Conservation (phyloP, 495 filamentous ascomycete species). For the Cenococcum geophilum region DNA sequence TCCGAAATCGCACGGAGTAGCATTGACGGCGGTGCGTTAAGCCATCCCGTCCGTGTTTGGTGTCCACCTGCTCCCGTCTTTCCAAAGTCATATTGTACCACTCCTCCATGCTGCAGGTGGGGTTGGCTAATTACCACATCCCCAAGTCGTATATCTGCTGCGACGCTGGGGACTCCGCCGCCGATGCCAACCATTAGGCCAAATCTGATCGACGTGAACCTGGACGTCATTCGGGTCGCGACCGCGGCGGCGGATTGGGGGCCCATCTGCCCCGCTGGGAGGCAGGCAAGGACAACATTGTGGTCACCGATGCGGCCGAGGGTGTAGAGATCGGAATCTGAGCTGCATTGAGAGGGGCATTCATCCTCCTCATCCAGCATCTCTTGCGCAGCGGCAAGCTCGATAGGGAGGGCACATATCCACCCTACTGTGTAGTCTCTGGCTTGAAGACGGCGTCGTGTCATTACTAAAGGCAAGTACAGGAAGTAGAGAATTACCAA, state of each 20-base stretch:
- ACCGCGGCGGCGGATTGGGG: constrained; percentile 34
- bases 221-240: constrained; percentile 34
- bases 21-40: too few relatives aligned
- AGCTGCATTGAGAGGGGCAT: background rate
- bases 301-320: too few relatives aligned
- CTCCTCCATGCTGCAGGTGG: too few relatives aligned
- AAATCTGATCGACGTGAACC: constrained; percentile 38
- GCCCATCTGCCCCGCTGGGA: constrained; percentile 38
- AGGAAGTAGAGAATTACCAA: background rate
- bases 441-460: constrained; percentile 24
- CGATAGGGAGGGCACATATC: constrained; percentile 45
- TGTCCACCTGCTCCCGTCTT: too few relatives aligned
- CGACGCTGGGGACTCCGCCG: constrained; percentile 36
- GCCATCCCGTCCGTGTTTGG: too few relatives aligned
- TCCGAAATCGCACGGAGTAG: background rate
- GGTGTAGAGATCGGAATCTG: constrained; percentile 33
- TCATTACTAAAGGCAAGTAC: background rate
- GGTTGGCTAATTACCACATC: too few relatives aligned
- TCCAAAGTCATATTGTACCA: too few relatives aligned
- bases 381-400: constrained; percentile 43
- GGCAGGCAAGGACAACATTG: constrained; percentile 44
- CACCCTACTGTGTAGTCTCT: constrained; percentile 47
- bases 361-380: too few relatives aligned
- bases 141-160: constrained; percentile 24
- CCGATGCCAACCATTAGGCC: constrained; percentile 45